These are phyloP conservation scores for Lentinula sp. DNA, from an alignment of 768 basidiomycete species.

Conservation along the genomic window DNA sequence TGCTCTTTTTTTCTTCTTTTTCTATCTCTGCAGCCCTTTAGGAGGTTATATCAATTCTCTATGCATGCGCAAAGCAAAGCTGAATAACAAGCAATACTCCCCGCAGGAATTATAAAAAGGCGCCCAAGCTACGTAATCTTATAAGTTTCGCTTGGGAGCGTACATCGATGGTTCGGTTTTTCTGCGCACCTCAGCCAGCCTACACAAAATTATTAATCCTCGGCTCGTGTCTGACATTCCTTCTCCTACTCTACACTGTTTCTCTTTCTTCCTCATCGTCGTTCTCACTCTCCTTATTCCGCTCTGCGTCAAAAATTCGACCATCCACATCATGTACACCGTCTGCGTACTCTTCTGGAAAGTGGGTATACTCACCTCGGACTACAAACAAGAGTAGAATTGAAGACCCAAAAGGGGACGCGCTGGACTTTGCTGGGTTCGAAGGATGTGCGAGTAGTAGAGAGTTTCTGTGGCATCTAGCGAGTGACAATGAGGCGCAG, in stretches of 20 bases:
- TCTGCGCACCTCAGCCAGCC: background rate
- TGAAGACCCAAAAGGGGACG: background rate
- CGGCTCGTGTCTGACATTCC: background rate
- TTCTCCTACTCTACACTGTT: background rate
- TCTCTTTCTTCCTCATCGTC: background rate
- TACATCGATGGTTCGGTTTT: background rate
- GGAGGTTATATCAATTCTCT: too few relatives aligned
- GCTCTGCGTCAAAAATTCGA: background rate
- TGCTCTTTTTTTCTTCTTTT: too few relatives aligned
- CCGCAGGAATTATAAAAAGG: too few relatives aligned
- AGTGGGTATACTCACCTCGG: background rate
- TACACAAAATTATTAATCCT: background rate
- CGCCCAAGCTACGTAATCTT: too few relatives aligned
- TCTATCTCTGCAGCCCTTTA: too few relatives aligned
- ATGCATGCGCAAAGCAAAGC: too few relatives aligned
- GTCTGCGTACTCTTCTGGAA: background rate
- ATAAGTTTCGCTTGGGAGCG: too few relatives aligned
- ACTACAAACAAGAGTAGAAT: slow-evolving; percentile 3
- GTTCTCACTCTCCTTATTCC: background rate
- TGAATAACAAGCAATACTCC: too few relatives aligned
- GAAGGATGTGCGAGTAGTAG: slow-evolving; percentile 57
- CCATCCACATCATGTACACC: background rate
- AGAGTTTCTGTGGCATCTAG: slow-evolving; percentile 59
- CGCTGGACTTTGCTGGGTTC: slow-evolving; percentile 37
- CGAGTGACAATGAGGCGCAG: slow-evolving; percentile 35